A percentile compares a stretch with the other conserved stretches of the same genome.
Evolutionary conservation across 116 monocot species (phyloP).

Genomic region (Iris pallida): DNA sequence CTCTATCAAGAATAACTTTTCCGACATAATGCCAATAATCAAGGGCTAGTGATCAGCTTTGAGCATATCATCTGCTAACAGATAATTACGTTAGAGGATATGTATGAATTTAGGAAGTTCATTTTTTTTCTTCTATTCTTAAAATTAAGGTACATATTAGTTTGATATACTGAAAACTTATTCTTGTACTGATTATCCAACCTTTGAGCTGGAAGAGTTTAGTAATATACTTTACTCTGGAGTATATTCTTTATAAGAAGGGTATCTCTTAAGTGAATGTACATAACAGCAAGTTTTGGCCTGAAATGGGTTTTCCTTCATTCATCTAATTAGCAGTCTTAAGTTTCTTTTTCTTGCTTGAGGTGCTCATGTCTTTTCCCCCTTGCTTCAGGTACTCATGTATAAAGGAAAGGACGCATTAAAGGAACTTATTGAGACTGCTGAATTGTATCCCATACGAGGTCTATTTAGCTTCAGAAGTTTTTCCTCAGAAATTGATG

Average conservation of each 20-base stretch:
- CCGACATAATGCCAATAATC: too few relatives aligned
- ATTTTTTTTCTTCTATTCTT: background rate
- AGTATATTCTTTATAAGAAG: too few relatives aligned
- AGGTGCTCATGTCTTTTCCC: conserved; percentile 94
- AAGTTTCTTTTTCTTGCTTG: background rate
- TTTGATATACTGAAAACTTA: background rate
- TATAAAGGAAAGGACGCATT: conserved; percentile 63
- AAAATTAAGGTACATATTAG: background rate
- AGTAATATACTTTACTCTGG: too few relatives aligned
- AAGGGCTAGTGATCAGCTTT: too few relatives aligned
- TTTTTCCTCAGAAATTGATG: conserved; percentile 41
- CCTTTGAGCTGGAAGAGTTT: background rate
- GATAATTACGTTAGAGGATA: too few relatives aligned
- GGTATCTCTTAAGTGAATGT: too few relatives aligned
- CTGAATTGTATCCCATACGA: conserved; percentile 71
- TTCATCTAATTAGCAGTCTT: too few relatives aligned
- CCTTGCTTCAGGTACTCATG: conserved; percentile 71
- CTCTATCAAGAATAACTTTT: too few relatives aligned
- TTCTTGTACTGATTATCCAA: background rate
- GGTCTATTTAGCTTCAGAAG: conserved; percentile 45
- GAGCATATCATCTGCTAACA: too few relatives aligned
- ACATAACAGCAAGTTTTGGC: too few relatives aligned
- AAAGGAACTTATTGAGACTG: conserved; percentile 62
- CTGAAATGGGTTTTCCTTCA: too few relatives aligned
- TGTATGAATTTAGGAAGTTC: background rate